These are phyloP conservation scores for Fusarium fracticaudum DNA, from an alignment of 2,329 filamentous ascomycete genomes.

Conservation along the genomic window DNA sequence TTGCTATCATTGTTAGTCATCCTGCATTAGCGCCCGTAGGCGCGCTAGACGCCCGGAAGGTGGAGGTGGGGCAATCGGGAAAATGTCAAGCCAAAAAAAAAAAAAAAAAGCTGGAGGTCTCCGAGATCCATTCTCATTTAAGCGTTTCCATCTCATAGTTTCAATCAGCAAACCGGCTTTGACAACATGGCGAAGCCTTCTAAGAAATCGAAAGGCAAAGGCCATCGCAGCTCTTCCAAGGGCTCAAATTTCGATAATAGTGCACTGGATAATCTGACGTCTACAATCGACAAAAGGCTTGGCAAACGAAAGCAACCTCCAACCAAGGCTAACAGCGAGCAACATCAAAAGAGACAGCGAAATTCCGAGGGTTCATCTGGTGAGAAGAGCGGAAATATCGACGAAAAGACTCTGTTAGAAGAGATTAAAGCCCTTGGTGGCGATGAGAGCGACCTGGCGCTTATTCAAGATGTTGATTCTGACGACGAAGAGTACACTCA, in stretches of 20 bases:
- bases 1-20: slow-evolving; percentile 13
- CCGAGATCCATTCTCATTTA: slow-evolving; percentile 15
- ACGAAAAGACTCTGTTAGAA: slow-evolving; percentile 60
- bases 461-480: slow-evolving; percentile 64
- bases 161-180: slow-evolving; percentile 12
- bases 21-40: slow-evolving; percentile 8
- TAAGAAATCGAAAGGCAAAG: slow-evolving; percentile 52
- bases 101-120: slow-evolving; percentile 40
- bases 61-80: slow-evolving; percentile 28
- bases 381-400: slow-evolving; percentile 40
- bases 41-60: slow-evolving; percentile 36
- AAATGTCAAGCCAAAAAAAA: slow-evolving; percentile 25
- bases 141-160: slow-evolving; percentile 35
- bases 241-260: slow-evolving; percentile 56
- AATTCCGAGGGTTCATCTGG: slow-evolving; percentile 41
- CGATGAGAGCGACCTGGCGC: slow-evolving; percentile 70
- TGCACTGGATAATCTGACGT: slow-evolving; percentile 63
- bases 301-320: slow-evolving; percentile 57
- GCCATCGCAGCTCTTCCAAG: slow-evolving; percentile 36
- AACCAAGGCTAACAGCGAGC: slow-evolving; percentile 46
- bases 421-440: slow-evolving; percentile 74
- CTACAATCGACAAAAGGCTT: slow-evolving; percentile 65
- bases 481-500: slow-evolving; percentile 51
- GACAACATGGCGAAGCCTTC: slow-evolving; percentile 49
- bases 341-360: slow-evolving; percentile 52